Evolutionary conservation across 2,329 filamentous ascomycete genomes (phyloP).

Genomic region (Calonectria fujianensis): DNA sequence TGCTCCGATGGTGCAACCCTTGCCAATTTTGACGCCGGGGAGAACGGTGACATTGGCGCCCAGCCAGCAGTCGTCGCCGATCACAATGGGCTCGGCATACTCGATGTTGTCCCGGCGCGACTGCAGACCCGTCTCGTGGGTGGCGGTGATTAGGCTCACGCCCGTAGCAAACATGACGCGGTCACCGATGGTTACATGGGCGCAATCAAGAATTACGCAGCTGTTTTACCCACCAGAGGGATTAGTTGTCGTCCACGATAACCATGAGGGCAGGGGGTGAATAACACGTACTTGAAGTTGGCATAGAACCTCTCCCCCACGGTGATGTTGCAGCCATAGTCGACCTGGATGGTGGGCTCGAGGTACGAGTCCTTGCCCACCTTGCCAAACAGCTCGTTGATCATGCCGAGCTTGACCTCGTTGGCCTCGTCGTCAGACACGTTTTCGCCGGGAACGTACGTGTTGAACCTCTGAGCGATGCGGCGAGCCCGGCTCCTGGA

Average conservation of each 20-base stretch:
- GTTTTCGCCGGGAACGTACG: slow-evolving; percentile 31
- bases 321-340: slow-evolving; percentile 79
- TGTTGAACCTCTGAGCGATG: slow-evolving; percentile 37
- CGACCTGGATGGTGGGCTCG: slow-evolving; percentile 76
- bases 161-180: slow-evolving; percentile 82
- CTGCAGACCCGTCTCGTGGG: slow-evolving; percentile 79
- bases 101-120: slow-evolving; percentile 67
- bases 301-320: slow-evolving; percentile 77
- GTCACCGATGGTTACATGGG: slow-evolving; percentile 79
- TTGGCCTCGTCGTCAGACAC: slow-evolving; percentile 15
- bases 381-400: slow-evolving; percentile 33
- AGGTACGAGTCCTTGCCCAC: slow-evolving; percentile 66
- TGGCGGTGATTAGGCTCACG: slow-evolving; percentile 81
- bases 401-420: slow-evolving; percentile 13
- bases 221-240: slow-evolving; percentile 47
- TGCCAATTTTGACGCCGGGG: slow-evolving; percentile 86
- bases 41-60: slow-evolving; percentile 83
- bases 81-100: slow-evolving; percentile 70
- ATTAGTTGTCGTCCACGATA: neutral
- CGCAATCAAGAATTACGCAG: slow-evolving; percentile 82
- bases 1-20: slow-evolving; percentile 84
- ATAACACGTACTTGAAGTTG: slow-evolving; percentile 62
- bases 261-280: too few species aligned
- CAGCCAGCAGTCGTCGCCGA: slow-evolving; percentile 89
- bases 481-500: slow-evolving; percentile 28